Conservation (phyloP, 306 rosid genomes). For the Citrullus mucosospermus region DNA sequence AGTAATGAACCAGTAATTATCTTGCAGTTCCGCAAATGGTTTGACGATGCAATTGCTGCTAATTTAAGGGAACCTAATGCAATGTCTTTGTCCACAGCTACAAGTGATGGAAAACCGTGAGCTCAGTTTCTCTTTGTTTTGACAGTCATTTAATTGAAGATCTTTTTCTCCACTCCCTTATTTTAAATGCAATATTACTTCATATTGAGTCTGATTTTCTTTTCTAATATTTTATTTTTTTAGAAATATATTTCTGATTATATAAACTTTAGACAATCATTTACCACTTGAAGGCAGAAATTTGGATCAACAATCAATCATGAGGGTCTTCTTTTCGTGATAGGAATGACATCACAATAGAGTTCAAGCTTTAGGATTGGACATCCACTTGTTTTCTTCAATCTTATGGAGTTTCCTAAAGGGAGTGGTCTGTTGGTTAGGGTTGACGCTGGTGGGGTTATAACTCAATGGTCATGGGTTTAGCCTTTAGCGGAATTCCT, state of each 20-base stretch:
- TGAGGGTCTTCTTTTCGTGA: not conserved
- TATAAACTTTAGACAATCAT: not conserved
- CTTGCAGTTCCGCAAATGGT: constrained; percentile 82
- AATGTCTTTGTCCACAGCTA: constrained; percentile 82
- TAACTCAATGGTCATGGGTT: not conserved
- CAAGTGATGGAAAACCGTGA: constrained; percentile 77
- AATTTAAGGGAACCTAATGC: constrained; percentile 93
- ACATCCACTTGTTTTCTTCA: not conserved
- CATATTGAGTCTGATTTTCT: not conserved
- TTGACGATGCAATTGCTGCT: constrained; percentile 68
- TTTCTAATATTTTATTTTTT: too few relatives aligned
- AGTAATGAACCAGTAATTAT: constrained; percentile 15
- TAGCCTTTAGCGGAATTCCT: not conserved
- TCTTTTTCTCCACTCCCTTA: not conserved
- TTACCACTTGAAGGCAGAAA: not conserved
- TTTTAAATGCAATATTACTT: not conserved
- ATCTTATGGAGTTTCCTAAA: not conserved
- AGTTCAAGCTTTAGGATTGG: not conserved
- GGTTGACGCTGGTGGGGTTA: not conserved
- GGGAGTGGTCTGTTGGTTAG: not conserved
- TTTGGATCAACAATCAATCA: not conserved
- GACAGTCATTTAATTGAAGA: not conserved
- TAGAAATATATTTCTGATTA: not conserved
- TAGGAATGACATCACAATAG: not conserved
- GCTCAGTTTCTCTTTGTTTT: constrained; percentile 11